Base-by-base conservation (phyloP, 805 yeast species). In the Lachancea kluyveri region DNA sequence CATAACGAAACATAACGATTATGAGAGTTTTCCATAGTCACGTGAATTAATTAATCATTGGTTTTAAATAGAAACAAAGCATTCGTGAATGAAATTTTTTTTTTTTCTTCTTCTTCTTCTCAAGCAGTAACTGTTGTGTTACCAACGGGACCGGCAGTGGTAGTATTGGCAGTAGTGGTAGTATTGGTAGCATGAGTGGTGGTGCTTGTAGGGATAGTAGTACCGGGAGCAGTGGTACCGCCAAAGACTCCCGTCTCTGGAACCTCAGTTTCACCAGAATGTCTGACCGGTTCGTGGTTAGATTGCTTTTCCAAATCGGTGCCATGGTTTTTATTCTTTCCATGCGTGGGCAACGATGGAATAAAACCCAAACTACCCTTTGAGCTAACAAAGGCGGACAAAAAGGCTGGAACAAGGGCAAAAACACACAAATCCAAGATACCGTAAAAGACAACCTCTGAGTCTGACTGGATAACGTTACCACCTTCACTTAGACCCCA, bases 401-500 rank as follows among this genome's bases (percentile, higher is more conserved):
- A 43, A 26, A 53, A 44, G 12, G 60, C 48, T 31, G 77, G 77
- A 29, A 65, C 49, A 24, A 61, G 17, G 32, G 57, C 60, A 48
- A 70, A 71, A 35, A 60, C 53, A 26, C 68, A 42, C 27, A 69
- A 40, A 47, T 71, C 77, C 40, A 72, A 59, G 26, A 70, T 51
- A 59, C 77, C 77, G 44, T 67, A 68, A 57, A 70, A 72, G 12
- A 64, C 72, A 34, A 71, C 68, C 48, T 70, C 76, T n/a, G 70
- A 60, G 45, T 68, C 74, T 26, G 74, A 72, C 41, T 66, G 68
- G 37, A 72, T 70, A 23, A 52, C 62, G 46, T 71, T 71, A 55
- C 75, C 76, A 64, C 77, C 77, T 45, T 71, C 77, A 46, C 63
- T 53, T 35, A 72, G 53, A 50, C 70, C 76, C 74, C 74, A 72